These are phyloP conservation scores for Cladorrhinum sp. DNA, from an alignment of 2,329 filamentous ascomycete species.

Conservation along the genomic window DNA sequence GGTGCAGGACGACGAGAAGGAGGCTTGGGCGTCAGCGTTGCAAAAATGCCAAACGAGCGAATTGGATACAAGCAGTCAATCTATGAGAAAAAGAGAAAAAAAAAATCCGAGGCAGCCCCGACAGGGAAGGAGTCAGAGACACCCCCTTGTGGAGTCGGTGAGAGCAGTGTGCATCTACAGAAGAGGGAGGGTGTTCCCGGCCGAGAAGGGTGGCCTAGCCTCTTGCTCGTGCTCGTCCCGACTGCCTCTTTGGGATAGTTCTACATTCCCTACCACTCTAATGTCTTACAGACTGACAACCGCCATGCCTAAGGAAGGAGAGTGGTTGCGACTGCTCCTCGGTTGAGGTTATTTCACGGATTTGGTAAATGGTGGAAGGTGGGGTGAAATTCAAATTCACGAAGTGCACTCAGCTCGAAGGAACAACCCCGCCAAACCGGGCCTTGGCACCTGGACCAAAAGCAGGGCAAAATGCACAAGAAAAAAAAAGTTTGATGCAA, in stretches of 20 bases:
- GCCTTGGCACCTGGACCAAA: constrained; percentile 2
- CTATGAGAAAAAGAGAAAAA: constrained; percentile 16
- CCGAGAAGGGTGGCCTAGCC: neutral
- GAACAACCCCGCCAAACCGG: constrained; percentile 8
- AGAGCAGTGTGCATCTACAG: constrained; percentile 13
- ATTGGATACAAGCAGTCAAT: constrained; percentile 20
- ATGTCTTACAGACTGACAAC: constrained; percentile 4
- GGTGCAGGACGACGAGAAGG: constrained; percentile 10
- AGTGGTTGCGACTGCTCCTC: neutral
- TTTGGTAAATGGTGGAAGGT: neutral
- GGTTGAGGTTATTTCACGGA: neutral
- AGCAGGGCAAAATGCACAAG: neutral
- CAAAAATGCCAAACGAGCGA: constrained; percentile 24
- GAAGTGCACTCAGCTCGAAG: neutral
- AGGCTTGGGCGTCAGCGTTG: constrained; percentile 25
- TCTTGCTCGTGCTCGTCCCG: neutral
- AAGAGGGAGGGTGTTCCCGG: neutral
- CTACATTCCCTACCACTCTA: neutral
- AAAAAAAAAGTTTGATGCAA: constrained; percentile 7
- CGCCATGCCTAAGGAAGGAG: neutral
- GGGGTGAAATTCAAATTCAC: neutral
- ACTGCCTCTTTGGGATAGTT: constrained; percentile 9
- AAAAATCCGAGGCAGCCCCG: constrained; percentile 19
- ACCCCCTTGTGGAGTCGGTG: constrained; percentile 23
- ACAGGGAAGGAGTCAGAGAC: constrained; percentile 20